Evolutionary conservation across 306 rosid genomes (phyloP).

Genomic region (Pyrus betulifolia): DNA sequence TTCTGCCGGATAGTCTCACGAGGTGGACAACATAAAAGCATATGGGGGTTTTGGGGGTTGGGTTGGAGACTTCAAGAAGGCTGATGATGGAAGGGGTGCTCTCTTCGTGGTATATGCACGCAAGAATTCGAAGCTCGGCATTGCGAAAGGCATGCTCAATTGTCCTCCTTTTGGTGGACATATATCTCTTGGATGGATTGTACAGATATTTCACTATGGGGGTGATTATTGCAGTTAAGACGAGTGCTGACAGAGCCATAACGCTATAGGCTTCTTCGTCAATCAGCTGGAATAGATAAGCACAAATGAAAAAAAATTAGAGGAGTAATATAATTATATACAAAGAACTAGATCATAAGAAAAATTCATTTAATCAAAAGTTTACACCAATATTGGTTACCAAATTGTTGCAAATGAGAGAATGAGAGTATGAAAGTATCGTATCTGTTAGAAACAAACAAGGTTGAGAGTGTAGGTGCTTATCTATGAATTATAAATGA

Average conservation of each 20-base stretch:
- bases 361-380: neutral
- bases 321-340: neutral
- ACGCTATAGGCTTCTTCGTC: constrained; percentile 27
- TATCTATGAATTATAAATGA: neutral
- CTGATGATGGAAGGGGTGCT: constrained; percentile 41
- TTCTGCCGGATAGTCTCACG: constrained; percentile 33
- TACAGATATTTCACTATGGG: constrained; percentile 39
- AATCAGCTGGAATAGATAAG: constrained; percentile 35
- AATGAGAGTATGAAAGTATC: neutral
- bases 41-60: constrained; percentile 32
- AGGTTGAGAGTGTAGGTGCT: neutral
- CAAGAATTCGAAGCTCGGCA: constrained; percentile 30
- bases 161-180: constrained; percentile 21
- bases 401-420: neutral
- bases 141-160: constrained; percentile 27
- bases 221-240: constrained; percentile 26
- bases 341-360: neutral
- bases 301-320: neutral
- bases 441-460: neutral
- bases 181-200: constrained; percentile 48
- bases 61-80: constrained; percentile 41
- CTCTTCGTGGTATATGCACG: constrained; percentile 39
- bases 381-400: neutral
- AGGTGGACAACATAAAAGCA: constrained; percentile 46
- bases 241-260: constrained; percentile 25